Evolutionary conservation across 2,329 filamentous ascomycete genomes (phyloP).

Genomic region (Penicillium sclerotigenum): DNA sequence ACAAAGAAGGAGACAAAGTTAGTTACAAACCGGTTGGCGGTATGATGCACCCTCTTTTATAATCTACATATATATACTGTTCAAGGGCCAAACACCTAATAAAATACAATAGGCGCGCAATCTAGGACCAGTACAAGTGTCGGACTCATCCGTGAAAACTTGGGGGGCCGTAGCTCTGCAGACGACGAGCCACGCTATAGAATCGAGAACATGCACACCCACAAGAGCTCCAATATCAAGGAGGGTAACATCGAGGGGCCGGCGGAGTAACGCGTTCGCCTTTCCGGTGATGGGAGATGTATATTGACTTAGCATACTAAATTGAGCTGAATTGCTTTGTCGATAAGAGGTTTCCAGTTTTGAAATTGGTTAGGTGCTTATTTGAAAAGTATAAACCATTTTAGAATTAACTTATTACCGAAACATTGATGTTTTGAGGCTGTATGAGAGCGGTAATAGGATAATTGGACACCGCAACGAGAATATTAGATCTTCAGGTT

Average conservation of each 20-base stretch:
- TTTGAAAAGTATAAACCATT: too few relatives aligned
- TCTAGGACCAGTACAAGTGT: slow-evolving; percentile 39
- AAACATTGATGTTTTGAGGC: neutral
- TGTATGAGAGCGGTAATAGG: neutral
- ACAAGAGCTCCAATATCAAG: slow-evolving; percentile 26
- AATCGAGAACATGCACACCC: slow-evolving; percentile 23
- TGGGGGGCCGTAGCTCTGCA: slow-evolving; percentile 36
- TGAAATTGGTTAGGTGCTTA: too few relatives aligned
- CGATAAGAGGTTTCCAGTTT: neutral
- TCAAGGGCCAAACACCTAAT: neutral
- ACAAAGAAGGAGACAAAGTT: slow-evolving; percentile 35
- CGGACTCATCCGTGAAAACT: slow-evolving; percentile 36
- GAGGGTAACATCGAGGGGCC: slow-evolving; percentile 31
- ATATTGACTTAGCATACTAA: neutral
- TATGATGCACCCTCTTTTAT: slow-evolving; percentile 17
- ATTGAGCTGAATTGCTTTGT: neutral
- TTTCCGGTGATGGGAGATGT: neutral
- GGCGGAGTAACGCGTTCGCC: slow-evolving; percentile 16
- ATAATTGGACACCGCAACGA: neutral
- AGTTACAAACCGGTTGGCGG: slow-evolving; percentile 45
- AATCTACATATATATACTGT: neutral
- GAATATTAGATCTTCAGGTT: too few relatives aligned
- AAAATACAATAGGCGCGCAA: slow-evolving; percentile 31
- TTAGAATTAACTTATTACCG: too few relatives aligned
- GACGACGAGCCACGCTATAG: slow-evolving; percentile 39